phyloP scores from a whole-genome alignment of 176 grass and related monocot species.

The Triticum dicoccoides region DNA sequence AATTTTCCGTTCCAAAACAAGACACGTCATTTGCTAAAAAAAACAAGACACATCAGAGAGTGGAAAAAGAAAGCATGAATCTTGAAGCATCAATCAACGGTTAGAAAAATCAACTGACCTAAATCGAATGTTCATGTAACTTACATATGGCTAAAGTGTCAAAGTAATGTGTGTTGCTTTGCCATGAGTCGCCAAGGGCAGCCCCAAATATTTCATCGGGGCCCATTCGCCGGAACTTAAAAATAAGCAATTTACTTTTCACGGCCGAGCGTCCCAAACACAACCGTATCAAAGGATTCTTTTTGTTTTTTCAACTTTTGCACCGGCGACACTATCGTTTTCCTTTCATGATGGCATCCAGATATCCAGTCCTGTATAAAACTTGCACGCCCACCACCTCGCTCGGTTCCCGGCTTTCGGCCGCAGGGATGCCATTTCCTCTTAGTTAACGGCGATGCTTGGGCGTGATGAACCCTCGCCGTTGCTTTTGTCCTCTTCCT shows the following conservation, averaged over 20 bases:
- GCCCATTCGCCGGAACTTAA: too few relatives aligned
- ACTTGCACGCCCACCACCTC: neutral
- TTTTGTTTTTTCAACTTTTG: neutral
- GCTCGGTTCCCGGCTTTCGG: slow-evolving; percentile 13
- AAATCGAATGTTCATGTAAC: too few relatives aligned
- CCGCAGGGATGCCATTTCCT: neutral
- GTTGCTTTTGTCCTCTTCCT: neutral
- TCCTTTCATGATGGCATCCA: neutral
- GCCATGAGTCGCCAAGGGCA: too few relatives aligned
- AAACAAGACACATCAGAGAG: too few relatives aligned
- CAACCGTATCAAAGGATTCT: neutral
- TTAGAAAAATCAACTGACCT: too few relatives aligned
- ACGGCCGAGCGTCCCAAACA: neutral
- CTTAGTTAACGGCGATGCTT: neutral
- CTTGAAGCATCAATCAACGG: too few relatives aligned
- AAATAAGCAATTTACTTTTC: neutral
- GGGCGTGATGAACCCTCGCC: neutral
- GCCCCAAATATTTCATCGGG: too few relatives aligned
- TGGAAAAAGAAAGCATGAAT: too few relatives aligned
- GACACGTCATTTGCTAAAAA: too few relatives aligned
- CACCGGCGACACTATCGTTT: neutral
- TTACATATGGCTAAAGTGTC: too few relatives aligned
- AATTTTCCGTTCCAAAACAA: too few relatives aligned
- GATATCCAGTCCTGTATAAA: neutral
- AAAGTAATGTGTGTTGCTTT: too few relatives aligned